Percentiles rank a stretch among this genome's conserved stretches.
phyloP scores from a whole-genome alignment of 2,329 filamentous ascomycete species.

The Fusarium nelsonii region DNA sequence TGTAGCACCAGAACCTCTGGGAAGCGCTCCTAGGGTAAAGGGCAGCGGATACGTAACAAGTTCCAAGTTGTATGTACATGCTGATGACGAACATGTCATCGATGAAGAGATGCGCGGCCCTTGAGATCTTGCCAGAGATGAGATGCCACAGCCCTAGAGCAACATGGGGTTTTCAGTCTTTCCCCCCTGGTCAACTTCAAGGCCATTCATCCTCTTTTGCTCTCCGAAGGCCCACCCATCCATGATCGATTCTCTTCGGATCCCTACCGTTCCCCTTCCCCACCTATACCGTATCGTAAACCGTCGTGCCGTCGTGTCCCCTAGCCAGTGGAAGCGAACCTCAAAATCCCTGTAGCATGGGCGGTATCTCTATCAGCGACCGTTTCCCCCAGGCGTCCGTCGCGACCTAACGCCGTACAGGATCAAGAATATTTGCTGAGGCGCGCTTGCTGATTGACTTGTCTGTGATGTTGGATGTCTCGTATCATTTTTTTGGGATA shows the following conservation, averaged over 20 bases:
- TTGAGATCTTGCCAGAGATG: constrained; percentile 28
- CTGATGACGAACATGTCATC: constrained; percentile 24
- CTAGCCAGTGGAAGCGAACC: constrained; percentile 42
- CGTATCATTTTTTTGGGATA: constrained; percentile 1
- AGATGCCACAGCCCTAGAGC: constrained; percentile 38
- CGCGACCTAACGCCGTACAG: constrained; percentile 21
- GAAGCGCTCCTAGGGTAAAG: constrained; percentile 1
- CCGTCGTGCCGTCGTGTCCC: constrained; percentile 37
- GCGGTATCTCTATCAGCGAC: constrained; percentile 40
- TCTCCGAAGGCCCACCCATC: constrained; percentile 37
- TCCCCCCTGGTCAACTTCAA: constrained; percentile 35
- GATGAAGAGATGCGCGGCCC: constrained; percentile 27
- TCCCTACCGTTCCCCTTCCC: constrained; percentile 34
- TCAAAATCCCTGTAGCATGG: constrained; percentile 40
- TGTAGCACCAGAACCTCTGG: not conserved
- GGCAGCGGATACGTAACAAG: constrained; percentile 1
- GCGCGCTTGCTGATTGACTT: constrained; percentile 27
- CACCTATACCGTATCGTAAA: constrained; percentile 44
- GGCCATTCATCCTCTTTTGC: constrained; percentile 41
- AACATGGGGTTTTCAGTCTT: constrained; percentile 37
- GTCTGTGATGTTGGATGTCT: constrained; percentile 16
- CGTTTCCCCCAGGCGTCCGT: constrained; percentile 34
- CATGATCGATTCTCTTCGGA: constrained; percentile 45
- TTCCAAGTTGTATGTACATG: constrained; percentile 1
- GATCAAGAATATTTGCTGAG: constrained; percentile 29